Conservation (phyloP, 768 basidiomycete species). For the Hypsizygus marmoreus region DNA sequence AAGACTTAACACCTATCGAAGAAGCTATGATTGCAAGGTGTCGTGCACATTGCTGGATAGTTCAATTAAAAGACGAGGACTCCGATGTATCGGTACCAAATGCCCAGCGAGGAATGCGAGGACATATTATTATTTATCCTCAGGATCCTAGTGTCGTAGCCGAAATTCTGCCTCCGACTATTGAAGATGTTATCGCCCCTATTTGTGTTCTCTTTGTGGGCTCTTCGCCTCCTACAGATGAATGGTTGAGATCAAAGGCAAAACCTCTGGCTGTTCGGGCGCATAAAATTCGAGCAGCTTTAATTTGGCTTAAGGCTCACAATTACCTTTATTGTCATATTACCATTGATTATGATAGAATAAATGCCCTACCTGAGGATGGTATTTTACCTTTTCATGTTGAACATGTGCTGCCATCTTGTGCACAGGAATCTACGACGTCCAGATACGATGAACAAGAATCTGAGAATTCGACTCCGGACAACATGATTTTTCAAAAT, state of each 20-base stretch:
- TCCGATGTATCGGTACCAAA: too few species aligned
- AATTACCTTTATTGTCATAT: conserved; percentile 37
- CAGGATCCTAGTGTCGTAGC: conserved; percentile 31
- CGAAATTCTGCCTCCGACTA: conserved; percentile 31
- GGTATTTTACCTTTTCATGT: conserved; percentile 10
- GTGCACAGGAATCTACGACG: background rate
- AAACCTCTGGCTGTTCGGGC: conserved; percentile 33
- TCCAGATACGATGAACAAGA: background rate
- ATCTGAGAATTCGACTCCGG: background rate
- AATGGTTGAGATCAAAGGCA: conserved; percentile 31
- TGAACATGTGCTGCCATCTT: background rate
- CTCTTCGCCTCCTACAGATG: conserved; percentile 18
- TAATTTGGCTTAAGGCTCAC: conserved; percentile 37
- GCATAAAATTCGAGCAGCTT: conserved; percentile 32
- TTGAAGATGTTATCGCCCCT: conserved; percentile 34
- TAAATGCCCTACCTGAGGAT: conserved; percentile 20
- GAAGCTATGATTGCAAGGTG: conserved; percentile 41
- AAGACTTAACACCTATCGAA: conserved; percentile 37
- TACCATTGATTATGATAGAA: conserved; percentile 19
- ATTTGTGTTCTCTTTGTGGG: conserved; percentile 46
- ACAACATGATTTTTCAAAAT: background rate
- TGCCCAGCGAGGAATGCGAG: conserved; percentile 35
- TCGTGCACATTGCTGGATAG: conserved; percentile 36
- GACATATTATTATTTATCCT: conserved; percentile 43
- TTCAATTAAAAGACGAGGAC: conserved; percentile 27